phyloP scores from a whole-genome alignment of 176 grass and related monocot genomes.

The Zea luxurians region DNA sequence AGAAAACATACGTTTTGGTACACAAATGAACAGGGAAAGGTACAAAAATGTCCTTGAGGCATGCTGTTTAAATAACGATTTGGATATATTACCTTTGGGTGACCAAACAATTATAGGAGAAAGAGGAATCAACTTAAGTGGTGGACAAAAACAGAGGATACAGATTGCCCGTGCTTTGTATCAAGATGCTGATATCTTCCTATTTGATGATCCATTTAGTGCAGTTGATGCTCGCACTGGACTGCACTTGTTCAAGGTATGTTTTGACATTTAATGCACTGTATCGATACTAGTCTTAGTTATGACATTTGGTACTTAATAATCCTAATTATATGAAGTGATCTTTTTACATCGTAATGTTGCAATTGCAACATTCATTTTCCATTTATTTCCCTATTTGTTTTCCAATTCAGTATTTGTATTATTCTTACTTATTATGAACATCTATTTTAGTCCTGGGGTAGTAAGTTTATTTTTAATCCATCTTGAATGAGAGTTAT shows the following conservation, averaged over 20 bases:
- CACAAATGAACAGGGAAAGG: conserved; percentile 41
- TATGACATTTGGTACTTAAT: neutral
- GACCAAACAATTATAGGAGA: conserved; percentile 78
- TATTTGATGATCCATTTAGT: conserved; percentile 87
- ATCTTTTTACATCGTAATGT: neutral
- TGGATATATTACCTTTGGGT: conserved; percentile 55
- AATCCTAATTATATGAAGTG: neutral
- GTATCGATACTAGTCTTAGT: no score
- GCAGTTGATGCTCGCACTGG: conserved; percentile 71
- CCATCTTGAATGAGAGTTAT: neutral
- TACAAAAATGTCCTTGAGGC: conserved; percentile 55
- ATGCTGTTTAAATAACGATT: conserved; percentile 60
- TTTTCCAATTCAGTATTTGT: neutral
- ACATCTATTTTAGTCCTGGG: neutral
- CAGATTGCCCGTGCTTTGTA: conserved; percentile 74
- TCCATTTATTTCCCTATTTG: neutral
- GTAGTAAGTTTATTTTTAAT: neutral
- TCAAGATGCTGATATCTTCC: conserved; percentile 66
- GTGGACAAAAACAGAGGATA: conserved; percentile 69
- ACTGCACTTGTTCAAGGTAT: conserved; percentile 68
- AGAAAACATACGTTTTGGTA: conserved; percentile 62
- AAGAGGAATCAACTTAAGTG: conserved; percentile 78
- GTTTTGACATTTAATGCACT: neutral
- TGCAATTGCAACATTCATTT: neutral
- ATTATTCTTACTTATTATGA: neutral